Evolutionary conservation across 2,329 filamentous ascomycete genomes (phyloP), one percentile per base, ranked within the genome.

Genomic region (Botryotinia globosa): DNA sequence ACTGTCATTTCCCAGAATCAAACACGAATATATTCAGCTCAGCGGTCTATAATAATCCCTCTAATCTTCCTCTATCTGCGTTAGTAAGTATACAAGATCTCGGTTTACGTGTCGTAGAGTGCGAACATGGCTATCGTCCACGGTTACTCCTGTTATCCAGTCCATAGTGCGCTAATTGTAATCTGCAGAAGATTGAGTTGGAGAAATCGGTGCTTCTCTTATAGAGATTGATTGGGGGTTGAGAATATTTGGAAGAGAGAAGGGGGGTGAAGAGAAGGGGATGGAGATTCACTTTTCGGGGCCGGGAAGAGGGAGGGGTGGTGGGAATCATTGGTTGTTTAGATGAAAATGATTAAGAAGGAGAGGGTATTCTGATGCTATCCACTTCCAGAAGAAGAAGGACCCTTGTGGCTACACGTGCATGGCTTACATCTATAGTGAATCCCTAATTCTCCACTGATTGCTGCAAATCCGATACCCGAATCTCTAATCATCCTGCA

Each of bases 201-300:
- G 7, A 1, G 7, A 29, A 3, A 0, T 9, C 20, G 3, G 16
- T 9, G 54, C 3, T 58, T 34, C 29, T 34, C 5, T 58, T 58
- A 34, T 58, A 22, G 54, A 34, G 29, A 34, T 3, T 18, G 16
- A 5, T 58, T 58, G 29, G 22, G 18, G 29, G 16, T 32, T 58
- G 29, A 1, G 32, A 2, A 0, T 18, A 44, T 44, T 20, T 3
- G 18, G 29, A 4, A 14, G 48, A 4, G 0, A n/a, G 1, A 32
- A 8, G 20, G 29, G 42, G 16, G 16, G 1, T 1, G 42, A 16
- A 32, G 1, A 10, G 14, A 14, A 32, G 29, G 14, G 14, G 51
- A 29, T 56, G n/a, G 3, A 16, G 54, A 58, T 58, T 20, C 3
- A 32, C n/a, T 56, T 56, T n/a, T 37, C 37, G 37, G 37, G 37